Evolutionary conservation across 2,329 filamentous ascomycete genomes (phyloP).

Genomic region (Blumeriella jaapii): DNA sequence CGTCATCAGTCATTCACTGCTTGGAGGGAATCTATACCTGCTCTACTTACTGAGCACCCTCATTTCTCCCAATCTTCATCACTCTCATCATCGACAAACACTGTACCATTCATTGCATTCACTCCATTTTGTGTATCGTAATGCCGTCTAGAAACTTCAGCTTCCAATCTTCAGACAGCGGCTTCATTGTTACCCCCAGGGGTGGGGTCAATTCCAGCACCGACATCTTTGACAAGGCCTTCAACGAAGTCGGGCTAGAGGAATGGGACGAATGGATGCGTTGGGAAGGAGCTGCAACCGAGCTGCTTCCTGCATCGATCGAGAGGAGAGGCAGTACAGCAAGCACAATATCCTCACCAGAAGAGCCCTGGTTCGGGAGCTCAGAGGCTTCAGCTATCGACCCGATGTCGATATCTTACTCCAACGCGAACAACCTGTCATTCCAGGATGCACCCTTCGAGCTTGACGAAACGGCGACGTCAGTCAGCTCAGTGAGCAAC

Average conservation of each 20-base stretch:
- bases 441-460: slow-evolving; percentile 9
- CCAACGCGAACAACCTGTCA: slow-evolving; percentile 2
- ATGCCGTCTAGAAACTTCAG: slow-evolving; percentile 8
- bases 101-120: background rate
- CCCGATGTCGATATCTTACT: slow-evolving; percentile 4
- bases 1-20: no score
- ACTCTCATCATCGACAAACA: background rate
- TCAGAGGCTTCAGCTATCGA: slow-evolving; percentile 4
- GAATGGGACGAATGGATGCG: slow-evolving; percentile 13
- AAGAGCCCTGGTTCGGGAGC: slow-evolving; percentile 4
- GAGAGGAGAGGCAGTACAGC: slow-evolving; percentile 5
- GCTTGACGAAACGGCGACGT: slow-evolving; percentile 5
- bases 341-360: slow-evolving; percentile 7
- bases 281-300: slow-evolving; percentile 5
- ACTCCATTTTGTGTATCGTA: background rate
- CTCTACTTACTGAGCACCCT: no score
- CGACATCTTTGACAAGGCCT: slow-evolving; percentile 11
- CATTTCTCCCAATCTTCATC: no score
- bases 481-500: background rate
- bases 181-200: slow-evolving; percentile 5
- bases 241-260: slow-evolving; percentile 7
- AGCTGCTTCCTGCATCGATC: slow-evolving; percentile 2
- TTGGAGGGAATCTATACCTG: no score
- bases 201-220: background rate
- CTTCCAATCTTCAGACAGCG: background rate